Evolutionary conservation across 2,329 filamentous ascomycete species (phyloP).

Genomic region (Fusarium domesticum): DNA sequence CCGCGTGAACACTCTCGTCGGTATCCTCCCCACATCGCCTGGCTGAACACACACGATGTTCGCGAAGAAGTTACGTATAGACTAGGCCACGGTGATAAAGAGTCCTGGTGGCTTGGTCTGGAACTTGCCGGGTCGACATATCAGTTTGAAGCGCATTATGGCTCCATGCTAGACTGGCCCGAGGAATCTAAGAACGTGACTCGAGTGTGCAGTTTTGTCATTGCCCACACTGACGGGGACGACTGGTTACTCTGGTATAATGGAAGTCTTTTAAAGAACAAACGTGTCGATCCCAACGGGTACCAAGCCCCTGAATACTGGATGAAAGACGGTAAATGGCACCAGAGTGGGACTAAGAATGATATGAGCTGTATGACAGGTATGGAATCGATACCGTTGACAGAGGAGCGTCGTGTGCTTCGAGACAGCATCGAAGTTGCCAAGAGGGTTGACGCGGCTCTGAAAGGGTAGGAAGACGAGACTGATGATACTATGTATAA

Average conservation of each 20-base stretch:
- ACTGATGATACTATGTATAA: too few relatives aligned
- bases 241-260: conserved; percentile 41
- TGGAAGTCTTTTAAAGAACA: conserved; percentile 41
- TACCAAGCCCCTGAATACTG: conserved; percentile 36
- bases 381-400: conserved; percentile 3
- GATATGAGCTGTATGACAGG: conserved; percentile 38
- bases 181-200: conserved; percentile 1
- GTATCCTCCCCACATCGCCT: conserved; percentile 40
- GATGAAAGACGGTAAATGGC: conserved; percentile 40
- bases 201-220: conserved; percentile 38
- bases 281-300: conserved; percentile 24
- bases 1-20: conserved; percentile 33
- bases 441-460: conserved; percentile 7
- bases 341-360: conserved; percentile 31
- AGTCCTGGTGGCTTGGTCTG: conserved; percentile 44
- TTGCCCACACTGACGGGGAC: conserved; percentile 40
- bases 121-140: conserved; percentile 39
- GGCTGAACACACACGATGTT: conserved; percentile 41
- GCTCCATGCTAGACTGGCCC: conserved; percentile 38
- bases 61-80: conserved; percentile 39
- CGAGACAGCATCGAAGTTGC: conserved; percentile 8
- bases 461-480: conserved; percentile 1
- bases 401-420: conserved; percentile 6
- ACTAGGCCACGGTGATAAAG: conserved; percentile 43
- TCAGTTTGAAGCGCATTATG: conserved; percentile 41